A percentile compares a stretch with the other conserved stretches of the same genome.
phyloP scores from a whole-genome alignment of 441 rosid species.

The Euphorbia schlechtendalii region DNA sequence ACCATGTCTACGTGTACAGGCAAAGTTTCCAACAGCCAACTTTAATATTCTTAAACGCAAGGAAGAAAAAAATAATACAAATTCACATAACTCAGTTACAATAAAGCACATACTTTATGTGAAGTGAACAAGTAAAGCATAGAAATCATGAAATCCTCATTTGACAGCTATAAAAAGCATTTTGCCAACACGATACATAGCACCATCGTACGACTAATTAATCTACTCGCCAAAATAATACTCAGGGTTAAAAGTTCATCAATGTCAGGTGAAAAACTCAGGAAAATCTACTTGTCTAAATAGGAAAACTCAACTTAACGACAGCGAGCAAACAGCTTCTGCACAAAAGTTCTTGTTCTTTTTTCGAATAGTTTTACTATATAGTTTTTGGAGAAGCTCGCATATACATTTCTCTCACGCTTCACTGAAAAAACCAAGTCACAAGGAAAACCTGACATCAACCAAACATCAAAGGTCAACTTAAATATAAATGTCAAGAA shows the following conservation, averaged over 20 bases:
- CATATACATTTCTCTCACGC: constrained; percentile 34
- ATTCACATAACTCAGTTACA: too few species aligned
- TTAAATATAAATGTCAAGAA: not conserved
- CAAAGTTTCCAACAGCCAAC: too few species aligned
- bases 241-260: not conserved
- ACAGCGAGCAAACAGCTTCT: constrained; percentile 31
- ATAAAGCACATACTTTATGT: too few species aligned
- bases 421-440: constrained; percentile 47
- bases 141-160: not conserved
- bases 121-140: too few species aligned
- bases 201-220: constrained; percentile 3
- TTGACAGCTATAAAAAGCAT: constrained; percentile 3
- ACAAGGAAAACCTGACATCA: constrained; percentile 44
- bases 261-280: not conserved
- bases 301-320: constrained; percentile 16
- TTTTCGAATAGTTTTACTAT: constrained; percentile 19
- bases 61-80: too few species aligned
- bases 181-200: constrained; percentile 4
- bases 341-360: constrained; percentile 33
- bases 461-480: not conserved
- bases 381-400: constrained; percentile 34
- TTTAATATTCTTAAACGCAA: too few species aligned
- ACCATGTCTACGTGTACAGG: too few species aligned
- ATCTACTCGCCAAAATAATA: constrained; percentile 8
- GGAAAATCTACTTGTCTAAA: constrained; percentile 15